Conservation (phyloP, 2,329 filamentous ascomycete species). For the Penicillium capsulatum region DNA sequence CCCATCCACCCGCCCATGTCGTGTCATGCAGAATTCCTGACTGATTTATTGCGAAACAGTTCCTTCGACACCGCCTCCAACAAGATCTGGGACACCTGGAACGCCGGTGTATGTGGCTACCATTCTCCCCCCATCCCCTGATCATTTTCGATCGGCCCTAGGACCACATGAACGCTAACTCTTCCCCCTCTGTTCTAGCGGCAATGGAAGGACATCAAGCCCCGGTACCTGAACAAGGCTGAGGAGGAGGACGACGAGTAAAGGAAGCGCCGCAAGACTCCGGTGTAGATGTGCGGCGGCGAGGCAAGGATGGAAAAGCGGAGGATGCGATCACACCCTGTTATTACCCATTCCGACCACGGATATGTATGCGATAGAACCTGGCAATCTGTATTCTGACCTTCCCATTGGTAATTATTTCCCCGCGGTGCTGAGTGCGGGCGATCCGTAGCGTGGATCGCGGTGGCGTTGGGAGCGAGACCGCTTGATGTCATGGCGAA, state of each 20-base stretch:
- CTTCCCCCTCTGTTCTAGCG: conserved; percentile 54
- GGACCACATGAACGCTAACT: conserved; percentile 14
- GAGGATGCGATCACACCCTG: conserved; percentile 12
- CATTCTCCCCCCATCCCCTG: conserved; percentile 1
- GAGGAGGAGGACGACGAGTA: conserved; percentile 58
- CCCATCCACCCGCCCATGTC: conserved; percentile 5
- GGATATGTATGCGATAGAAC: conserved; percentile 25
- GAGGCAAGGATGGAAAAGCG: conserved; percentile 19
- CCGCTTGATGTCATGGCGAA: conserved; percentile 26
- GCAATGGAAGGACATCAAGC: conserved; percentile 99
- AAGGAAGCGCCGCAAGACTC: conserved; percentile 10
- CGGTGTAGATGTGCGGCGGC: conserved; percentile 14
- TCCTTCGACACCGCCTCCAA: conserved; percentile 78
- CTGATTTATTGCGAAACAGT: conserved; percentile 48
- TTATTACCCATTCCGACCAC: conserved; percentile 22
- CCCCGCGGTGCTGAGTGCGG: not conserved
- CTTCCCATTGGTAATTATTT: too few relatives aligned
- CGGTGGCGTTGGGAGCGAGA: conserved; percentile 22
- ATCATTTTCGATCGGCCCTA: conserved; percentile 1
- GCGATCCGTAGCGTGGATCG: conserved; percentile 14
- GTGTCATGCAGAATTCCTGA: conserved; percentile 16
- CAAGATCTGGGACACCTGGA: conserved; percentile 83
- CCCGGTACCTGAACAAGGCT: conserved; percentile 68
- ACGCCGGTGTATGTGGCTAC: conserved; percentile 73
- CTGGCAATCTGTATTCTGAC: conserved; percentile 23